Evolutionary conservation across 2,329 filamentous ascomycete genomes (phyloP).

Genomic region (Colletotrichum higginsianum): DNA sequence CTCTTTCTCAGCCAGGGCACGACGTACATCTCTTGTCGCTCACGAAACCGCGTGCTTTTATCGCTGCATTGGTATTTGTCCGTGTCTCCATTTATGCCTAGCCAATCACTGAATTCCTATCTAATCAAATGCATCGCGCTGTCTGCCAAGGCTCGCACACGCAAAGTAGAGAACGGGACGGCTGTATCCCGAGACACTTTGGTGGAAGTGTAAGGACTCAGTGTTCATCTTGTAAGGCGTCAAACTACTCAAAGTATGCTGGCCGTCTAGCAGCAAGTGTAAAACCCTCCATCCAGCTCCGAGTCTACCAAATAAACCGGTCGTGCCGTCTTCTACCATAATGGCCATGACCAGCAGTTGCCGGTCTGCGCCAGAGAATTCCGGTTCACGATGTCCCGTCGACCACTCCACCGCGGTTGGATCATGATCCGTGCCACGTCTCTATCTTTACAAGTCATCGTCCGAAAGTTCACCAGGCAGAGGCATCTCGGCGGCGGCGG

Average conservation of each 20-base stretch:
- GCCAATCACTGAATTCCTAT: slow-evolving; percentile 36
- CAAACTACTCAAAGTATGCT: slow-evolving; percentile 42
- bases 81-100: neutral
- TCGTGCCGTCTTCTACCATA: slow-evolving; percentile 39
- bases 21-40: neutral
- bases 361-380: slow-evolving; percentile 37
- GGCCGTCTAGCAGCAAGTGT: slow-evolving; percentile 40
- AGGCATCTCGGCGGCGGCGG: slow-evolving; percentile 82
- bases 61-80: neutral
- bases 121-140: slow-evolving; percentile 30
- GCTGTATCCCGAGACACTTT: slow-evolving; percentile 24
- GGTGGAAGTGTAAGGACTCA: slow-evolving; percentile 32
- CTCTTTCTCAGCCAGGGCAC: neutral
- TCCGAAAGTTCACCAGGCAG: slow-evolving; percentile 96
- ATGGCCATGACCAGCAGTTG: slow-evolving; percentile 32
- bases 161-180: slow-evolving; percentile 8
- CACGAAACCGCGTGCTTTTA: neutral
- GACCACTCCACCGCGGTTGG: slow-evolving; percentile 23
- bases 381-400: slow-evolving; percentile 31
- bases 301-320: slow-evolving; percentile 40
- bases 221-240: slow-evolving; percentile 42
- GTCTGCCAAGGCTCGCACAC: slow-evolving; percentile 21
- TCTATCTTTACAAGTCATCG: slow-evolving; percentile 69
- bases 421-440: slow-evolving; percentile 25
- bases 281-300: slow-evolving; percentile 36